Evolutionary conservation across 352 stramenopile species (phyloP), one percentile per base, ranked within the genome.

Genomic region (Pythium monospermum): DNA sequence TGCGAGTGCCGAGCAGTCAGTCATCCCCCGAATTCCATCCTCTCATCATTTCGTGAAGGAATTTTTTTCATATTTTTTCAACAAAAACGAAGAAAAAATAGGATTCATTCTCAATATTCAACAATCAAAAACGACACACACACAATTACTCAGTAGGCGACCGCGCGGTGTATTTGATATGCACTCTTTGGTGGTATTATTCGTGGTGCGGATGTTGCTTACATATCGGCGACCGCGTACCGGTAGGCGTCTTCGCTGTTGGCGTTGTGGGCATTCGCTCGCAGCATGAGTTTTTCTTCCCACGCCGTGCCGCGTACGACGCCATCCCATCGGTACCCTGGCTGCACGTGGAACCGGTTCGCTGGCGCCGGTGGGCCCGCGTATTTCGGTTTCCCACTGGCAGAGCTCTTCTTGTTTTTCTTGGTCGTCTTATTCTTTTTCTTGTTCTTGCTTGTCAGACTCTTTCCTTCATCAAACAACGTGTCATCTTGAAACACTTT

Each of bases 271-370:
- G 68, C 68, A 56, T 91, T 94, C 53, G 82, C 66, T n/a, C 71
- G 71, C 52, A 87, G 73, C 63, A 98, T 72, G 0, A 98, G 68
- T 64, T 92, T 95, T 48, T 96, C 86, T 55, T 99, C 96, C 79
- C 96, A 99, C 22, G 88, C 93, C 50, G 96, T 99, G 25, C 96
- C 89, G 15, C 96, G 82, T 59, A 99, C 96, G 40, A 98, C 85
- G 26, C 96, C 97, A 68, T 99, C 96, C 97, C 97, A 99, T n/a
- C 96, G 84, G 71, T 99, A 99, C 19, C 97, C 97, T 22, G 97
- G 96, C 23, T 64, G 49, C 45, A 99, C 97, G 37, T 81, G 76
- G 60, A 97, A 96, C 25, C 83, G 80, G 47, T 93, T 93, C 25
- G 77, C 69, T 22, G 77, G 79, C 16, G 83, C 76, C n/a, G 75